phyloP scores from a whole-genome alignment of 495 filamentous ascomycete species.

The Penicillium dipodomyicola region DNA sequence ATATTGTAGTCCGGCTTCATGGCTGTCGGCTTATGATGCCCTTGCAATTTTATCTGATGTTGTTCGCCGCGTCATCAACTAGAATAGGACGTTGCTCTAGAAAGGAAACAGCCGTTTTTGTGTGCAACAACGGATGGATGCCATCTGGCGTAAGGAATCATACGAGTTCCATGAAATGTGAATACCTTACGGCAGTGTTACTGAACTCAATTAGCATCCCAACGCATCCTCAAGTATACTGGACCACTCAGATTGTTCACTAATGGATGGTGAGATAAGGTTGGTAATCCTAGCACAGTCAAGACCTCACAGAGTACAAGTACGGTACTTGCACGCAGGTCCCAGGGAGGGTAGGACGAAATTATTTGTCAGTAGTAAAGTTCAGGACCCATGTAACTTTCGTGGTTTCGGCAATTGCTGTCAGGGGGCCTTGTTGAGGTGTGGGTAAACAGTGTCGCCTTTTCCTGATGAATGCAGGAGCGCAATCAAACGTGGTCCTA shows the following conservation, averaged over 20 bases:
- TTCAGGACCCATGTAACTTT: slow-evolving; percentile 26
- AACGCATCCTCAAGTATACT: neutral
- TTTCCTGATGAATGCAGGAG: slow-evolving; percentile 1
- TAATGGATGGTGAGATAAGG: too few relatives aligned
- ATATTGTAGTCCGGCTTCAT: neutral
- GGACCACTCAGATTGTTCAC: neutral
- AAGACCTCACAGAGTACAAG: neutral
- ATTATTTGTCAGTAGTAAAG: slow-evolving; percentile 11
- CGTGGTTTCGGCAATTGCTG: slow-evolving; percentile 2
- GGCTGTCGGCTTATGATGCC: neutral
- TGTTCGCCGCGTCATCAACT: neutral
- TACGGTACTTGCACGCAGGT: slow-evolving; percentile 5
- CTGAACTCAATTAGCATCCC: neutral
- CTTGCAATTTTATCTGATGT: neutral
- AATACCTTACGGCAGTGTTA: slow-evolving; percentile 13
- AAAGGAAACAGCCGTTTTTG: neutral
- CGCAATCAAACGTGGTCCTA: slow-evolving; percentile 4
- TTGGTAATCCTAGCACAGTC: neutral
- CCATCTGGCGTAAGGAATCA: neutral
- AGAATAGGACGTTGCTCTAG: neutral
- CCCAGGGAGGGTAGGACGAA: slow-evolving; percentile 19
- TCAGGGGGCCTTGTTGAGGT: neutral
- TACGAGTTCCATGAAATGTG: slow-evolving; percentile 2
- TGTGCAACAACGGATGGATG: neutral
- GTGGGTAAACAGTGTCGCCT: neutral